Evolutionary conservation across 345 rosid genomes (phyloP), one percentile per base, ranked within the genome.

Genomic region (Bretschneidera sinensis): DNA sequence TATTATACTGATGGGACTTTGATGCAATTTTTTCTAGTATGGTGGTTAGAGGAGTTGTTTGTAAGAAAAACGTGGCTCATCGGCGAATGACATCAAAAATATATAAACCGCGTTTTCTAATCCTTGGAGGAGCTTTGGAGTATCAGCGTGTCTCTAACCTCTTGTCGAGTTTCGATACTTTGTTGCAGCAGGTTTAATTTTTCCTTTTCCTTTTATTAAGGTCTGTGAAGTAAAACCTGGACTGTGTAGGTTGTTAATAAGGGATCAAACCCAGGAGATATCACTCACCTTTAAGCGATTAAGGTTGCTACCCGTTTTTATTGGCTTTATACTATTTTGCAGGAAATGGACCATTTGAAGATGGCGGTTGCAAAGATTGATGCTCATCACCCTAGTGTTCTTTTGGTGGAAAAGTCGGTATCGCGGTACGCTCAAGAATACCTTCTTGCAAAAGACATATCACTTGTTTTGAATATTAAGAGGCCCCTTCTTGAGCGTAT

Each of bases 331-430:
- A n/a, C 56, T 68, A 50, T 68, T 62, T 39, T 74, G 52, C 74
- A 94, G 97, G 99, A 90, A 88, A 94, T 81, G 96, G 99, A 94
- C 54, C 97, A 94, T 71, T 76, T 94, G 82, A 94, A 84, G 84
- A 94, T 94, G 99, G 97, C 97, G 57, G 97, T 90, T 71, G 82
- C 96, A 33, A 90, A 86, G 80, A 87, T 94, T 62, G 80, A 73
- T 68, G 84, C 79, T 23, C 92, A 90, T 70, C 85, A 84, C 67
- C 99, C 99, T 2, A 72, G 84, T 69, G 77, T 94, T 59, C 97
- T 94, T 54, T 79, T 94, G 78, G 99, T 94, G 68, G 99, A 94
- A 80, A 94, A 88, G 62, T 90, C 99, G 13, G 99, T 94, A 55
- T 87, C 99, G 15, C 80, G 99, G 54, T 72, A 70, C 81, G 99